These are phyloP conservation scores for Xylariomycetidae sp. DNA, from an alignment of 2,329 filamentous ascomycete genomes.

Conservation along the genomic window DNA sequence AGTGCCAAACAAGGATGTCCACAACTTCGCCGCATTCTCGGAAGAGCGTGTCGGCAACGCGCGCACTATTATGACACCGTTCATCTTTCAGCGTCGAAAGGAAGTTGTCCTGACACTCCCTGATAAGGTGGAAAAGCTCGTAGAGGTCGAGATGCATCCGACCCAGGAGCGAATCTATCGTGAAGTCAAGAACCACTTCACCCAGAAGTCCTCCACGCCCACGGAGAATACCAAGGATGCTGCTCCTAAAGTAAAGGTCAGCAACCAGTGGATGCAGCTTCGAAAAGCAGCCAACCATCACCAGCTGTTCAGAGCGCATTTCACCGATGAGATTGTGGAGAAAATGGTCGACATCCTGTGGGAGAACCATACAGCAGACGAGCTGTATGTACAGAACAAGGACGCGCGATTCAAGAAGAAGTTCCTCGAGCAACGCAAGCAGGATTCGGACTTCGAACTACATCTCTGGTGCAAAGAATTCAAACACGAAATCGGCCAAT, in stretches of 20 bases:
- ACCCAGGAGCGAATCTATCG: conserved; percentile 70
- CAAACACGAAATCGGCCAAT: conserved; percentile 41
- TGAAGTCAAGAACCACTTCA: conserved; percentile 55
- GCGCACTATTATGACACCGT: conserved; percentile 87
- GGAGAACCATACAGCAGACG: conserved; percentile 54
- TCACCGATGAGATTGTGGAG: conserved; percentile 65
- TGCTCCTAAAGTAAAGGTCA: too few species aligned
- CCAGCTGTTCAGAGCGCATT: conserved; percentile 76
- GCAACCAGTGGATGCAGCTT: conserved; percentile 79
- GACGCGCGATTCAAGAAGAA: conserved; percentile 46
- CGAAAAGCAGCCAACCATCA: conserved; percentile 91
- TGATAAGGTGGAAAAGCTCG: conserved; percentile 68
- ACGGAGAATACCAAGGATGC: too few species aligned
- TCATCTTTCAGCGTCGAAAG: conserved; percentile 91
- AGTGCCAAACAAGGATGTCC: conserved; percentile 72
- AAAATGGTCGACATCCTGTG: conserved; percentile 75
- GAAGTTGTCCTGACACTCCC: conserved; percentile 86
- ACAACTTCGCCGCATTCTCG: conserved; percentile 78
- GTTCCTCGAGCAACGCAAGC: conserved; percentile 49
- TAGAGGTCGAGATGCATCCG: conserved; percentile 73
- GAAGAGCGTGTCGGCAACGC: conserved; percentile 81
- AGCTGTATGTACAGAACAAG: conserved; percentile 33
- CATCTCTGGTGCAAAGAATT: conserved; percentile 61
- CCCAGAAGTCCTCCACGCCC: conserved; percentile 51
- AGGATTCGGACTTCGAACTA: conserved; percentile 59